These are phyloP conservation scores for Globisporangium heterothallicum DNA, from an alignment of 352 stramenopile genomes.

Conservation along the genomic window DNA sequence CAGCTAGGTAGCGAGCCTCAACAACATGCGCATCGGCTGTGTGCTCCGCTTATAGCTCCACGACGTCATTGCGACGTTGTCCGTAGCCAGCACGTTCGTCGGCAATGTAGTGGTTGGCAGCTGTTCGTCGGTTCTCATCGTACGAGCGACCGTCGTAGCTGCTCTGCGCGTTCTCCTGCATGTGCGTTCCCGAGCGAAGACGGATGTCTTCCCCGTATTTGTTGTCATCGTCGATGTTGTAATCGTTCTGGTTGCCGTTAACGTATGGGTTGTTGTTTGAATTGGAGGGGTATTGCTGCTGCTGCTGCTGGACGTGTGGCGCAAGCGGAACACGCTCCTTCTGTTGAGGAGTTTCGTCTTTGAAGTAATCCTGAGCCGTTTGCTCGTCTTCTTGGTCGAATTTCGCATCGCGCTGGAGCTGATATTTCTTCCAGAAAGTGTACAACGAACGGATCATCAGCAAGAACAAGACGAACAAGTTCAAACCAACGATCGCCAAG, in stretches of 20 bases:
- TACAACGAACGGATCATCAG: conserved; percentile 67
- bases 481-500: conserved; percentile 59
- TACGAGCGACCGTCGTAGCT: conserved; percentile 32
- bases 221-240: conserved; percentile 24
- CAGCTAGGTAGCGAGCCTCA: no score
- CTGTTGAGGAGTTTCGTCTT: conserved; percentile 47
- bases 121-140: conserved; percentile 29
- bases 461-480: conserved; percentile 60
- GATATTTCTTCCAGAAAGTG: conserved; percentile 67
- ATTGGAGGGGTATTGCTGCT: conserved; percentile 13
- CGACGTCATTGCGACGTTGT: conserved; percentile 51
- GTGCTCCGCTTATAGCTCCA: conserved; percentile 35
- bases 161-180: conserved; percentile 17
- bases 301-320: conserved; percentile 2
- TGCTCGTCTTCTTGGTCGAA: conserved; percentile 55
- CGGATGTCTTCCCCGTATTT: conserved; percentile 47
- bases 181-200: conserved; percentile 47
- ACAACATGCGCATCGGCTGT: not conserved
- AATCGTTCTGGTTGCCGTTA: conserved; percentile 20
- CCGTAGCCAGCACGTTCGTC: conserved; percentile 34
- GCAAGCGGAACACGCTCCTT: conserved; percentile 23
- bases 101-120: conserved; percentile 48
- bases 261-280: conserved; percentile 36
- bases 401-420: conserved; percentile 53
- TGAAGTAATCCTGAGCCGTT: conserved; percentile 59